phyloP scores from a whole-genome alignment of 73 alveolate species.

The Paraurostyla sp. region DNA sequence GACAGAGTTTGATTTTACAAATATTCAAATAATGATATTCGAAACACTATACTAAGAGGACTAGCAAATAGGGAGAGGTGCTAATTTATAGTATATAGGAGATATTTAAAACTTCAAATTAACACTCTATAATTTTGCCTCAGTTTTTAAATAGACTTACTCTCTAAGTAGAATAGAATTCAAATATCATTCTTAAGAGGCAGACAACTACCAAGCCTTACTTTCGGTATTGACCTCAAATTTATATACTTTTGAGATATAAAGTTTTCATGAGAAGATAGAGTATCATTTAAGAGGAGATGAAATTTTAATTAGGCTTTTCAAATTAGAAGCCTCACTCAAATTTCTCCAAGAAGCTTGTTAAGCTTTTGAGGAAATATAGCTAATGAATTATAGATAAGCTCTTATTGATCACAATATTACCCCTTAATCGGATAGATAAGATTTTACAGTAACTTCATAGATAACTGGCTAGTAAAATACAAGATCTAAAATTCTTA shows the following conservation, averaged over 20 bases:
- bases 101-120: slow-evolving; percentile 21
- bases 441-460: background rate
- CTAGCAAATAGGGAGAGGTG: background rate
- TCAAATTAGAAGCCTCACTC: background rate
- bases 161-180: slow-evolving; percentile 29
- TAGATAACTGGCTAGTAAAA: background rate
- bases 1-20: slow-evolving; percentile 35
- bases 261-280: slow-evolving; percentile 19
- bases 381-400: background rate
- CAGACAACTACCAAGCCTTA: background rate
- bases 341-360: slow-evolving; percentile 9
- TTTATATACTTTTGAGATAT: background rate
- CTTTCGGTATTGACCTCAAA: slow-evolving; percentile 10
- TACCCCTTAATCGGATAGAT: background rate
- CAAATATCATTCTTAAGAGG: background rate
- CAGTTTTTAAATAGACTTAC: background rate
- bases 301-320: background rate
- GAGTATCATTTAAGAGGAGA: slow-evolving; percentile 5
- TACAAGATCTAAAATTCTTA: background rate
- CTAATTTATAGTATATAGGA: background rate
- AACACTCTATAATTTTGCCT: slow-evolving; percentile 6
- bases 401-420: background rate
- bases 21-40: background rate
- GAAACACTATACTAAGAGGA: background rate
- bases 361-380: background rate